Base-by-base conservation (phyloP, 1,284 basidiomycete species). In the Trametes pubescens region DNA sequence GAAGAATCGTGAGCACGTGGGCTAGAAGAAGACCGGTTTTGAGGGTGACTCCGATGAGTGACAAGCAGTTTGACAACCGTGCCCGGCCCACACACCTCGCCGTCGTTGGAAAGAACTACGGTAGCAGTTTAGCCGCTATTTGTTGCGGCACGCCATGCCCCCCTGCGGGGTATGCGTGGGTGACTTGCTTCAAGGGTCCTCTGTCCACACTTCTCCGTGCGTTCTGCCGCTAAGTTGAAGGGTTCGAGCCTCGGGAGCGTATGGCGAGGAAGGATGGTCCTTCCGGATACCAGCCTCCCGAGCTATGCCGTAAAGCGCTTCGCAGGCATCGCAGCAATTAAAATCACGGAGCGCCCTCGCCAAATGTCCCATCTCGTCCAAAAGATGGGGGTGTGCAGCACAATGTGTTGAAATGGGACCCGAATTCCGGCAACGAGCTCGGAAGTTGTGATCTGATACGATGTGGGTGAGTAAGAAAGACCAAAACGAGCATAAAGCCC, bases 1-100 rank as follows among this genome's bases (percentile, higher is more conserved):
- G 44, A 35, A 37, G 49, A 40, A 47, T 44, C 34, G 11, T 34
- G 14, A 5, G 37, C 60, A 62, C 57, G 60, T 57, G 65, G 59
- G n/a, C 53, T 49, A 38, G 5, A 29, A 59, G 60, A 60, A 57
- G 57, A 29, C 32, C 43, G 53, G 22, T 29, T 40, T 44, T 24
- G 24, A 44, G 38, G 51, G 58, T 55, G n/a, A n/a, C n/a, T n/a
- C n/a, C n/a, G n/a, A n/a, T n/a, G 16, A 57, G 52, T 51, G 48
- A 34, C 46, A 22, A 53, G 24, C 6, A 44, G 32, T 34, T 4
- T 26, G 29, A 47, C 65, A 54, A 34, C 29, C 59, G 54, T 43
- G 56, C 14, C 54, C 55, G 40, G 58, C 40, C 40, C 22, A 48
- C 48, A n/a, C 47, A 49, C 35, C 47, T 60, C 52, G 51, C 58